These are phyloP conservation scores for Sechiopsis laciniata DNA, from an alignment of 306 rosid species.

Conservation along the genomic window DNA sequence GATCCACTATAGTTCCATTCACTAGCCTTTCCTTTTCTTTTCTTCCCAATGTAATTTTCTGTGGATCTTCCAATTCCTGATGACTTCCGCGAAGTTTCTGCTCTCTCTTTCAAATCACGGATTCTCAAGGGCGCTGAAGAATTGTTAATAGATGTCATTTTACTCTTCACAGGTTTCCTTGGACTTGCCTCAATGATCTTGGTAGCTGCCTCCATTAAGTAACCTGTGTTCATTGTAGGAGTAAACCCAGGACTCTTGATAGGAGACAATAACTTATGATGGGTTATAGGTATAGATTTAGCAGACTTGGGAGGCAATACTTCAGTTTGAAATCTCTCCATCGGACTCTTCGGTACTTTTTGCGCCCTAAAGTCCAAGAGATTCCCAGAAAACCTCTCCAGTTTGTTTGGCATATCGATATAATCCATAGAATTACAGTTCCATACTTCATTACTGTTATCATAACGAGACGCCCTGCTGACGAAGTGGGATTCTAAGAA, in stretches of 20 bases:
- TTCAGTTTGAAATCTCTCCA: slow-evolving; percentile 79
- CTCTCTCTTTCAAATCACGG: slow-evolving; percentile 62
- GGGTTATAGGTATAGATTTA: slow-evolving; percentile 75
- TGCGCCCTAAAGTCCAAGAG: slow-evolving; percentile 39
- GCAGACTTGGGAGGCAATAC: slow-evolving; percentile 83
- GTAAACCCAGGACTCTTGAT: slow-evolving; percentile 61
- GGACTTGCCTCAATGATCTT: slow-evolving; percentile 82
- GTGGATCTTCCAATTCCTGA: slow-evolving; percentile 33
- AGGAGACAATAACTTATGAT: slow-evolving; percentile 79
- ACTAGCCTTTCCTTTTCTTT: slow-evolving; percentile 33
- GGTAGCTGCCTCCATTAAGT: slow-evolving; percentile 83
- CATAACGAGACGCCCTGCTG: slow-evolving; percentile 36
- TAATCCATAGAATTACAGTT: slow-evolving; percentile 37
- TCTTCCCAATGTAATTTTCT: slow-evolving; percentile 25
- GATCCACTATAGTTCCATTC: slow-evolving; percentile 36
- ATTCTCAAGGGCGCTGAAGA: slow-evolving; percentile 73
- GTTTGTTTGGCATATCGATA: slow-evolving; percentile 39
- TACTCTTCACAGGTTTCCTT: slow-evolving; percentile 40
- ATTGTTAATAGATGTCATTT: slow-evolving; percentile 38
- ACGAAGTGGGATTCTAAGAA: slow-evolving; percentile 35
- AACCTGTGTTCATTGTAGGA: slow-evolving; percentile 46
- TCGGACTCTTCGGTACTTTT: slow-evolving; percentile 40
- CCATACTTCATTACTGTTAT: slow-evolving; percentile 30
- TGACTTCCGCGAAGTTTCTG: slow-evolving; percentile 59
- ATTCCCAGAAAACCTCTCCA: slow-evolving; percentile 47